Conservation (phyloP, 2,329 filamentous ascomycete species). For the Alternaria consortialis region DNA sequence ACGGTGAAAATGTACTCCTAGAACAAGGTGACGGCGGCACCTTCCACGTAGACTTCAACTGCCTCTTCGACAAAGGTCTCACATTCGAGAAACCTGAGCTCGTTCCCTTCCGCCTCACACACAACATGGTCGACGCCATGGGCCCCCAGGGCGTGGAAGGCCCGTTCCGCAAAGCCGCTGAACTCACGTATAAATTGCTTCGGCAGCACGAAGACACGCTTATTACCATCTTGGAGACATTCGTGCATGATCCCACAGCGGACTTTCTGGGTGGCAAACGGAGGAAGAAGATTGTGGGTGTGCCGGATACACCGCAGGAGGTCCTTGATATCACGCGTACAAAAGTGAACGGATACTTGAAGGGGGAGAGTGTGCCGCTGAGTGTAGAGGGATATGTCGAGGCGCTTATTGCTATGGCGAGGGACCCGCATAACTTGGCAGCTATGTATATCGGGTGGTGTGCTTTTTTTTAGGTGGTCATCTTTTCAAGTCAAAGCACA, state of each 20-base stretch:
- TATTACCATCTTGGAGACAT: constrained; percentile 97
- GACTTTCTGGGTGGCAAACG: constrained; percentile 81
- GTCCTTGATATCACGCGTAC: constrained; percentile 88
- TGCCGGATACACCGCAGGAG: constrained; percentile 75
- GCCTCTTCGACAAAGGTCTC: constrained; percentile 96
- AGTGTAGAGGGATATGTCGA: constrained; percentile 98
- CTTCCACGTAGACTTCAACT: constrained; percentile 99
- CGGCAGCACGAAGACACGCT: constrained; percentile 94
- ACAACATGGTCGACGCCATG: constrained; percentile 99
- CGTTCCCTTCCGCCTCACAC: constrained; percentile 94
- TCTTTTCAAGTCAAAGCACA: background rate
- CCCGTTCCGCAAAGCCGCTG: constrained; percentile 88
- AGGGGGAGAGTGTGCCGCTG: constrained; percentile 88
- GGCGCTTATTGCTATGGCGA: constrained; percentile 87
- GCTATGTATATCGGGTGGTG: constrained; percentile 99
- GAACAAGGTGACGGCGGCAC: constrained; percentile 93
- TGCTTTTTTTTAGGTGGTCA: constrained; percentile 65
- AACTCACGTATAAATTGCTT: constrained; percentile 84
- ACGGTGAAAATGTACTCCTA: constrained; percentile 95
- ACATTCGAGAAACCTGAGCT: constrained; percentile 95
- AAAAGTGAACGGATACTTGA: constrained; percentile 85
- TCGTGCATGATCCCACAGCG: constrained; percentile 94
- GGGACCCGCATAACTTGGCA: constrained; percentile 78
- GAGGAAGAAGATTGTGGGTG: constrained; percentile 62
- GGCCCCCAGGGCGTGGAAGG: constrained; percentile 92